Percentiles rank a stretch among this genome's conserved stretches.
Evolutionary conservation across 2,329 filamentous ascomycete genomes (phyloP).

Genomic region (Teratosphaeria epicoccoides): DNA sequence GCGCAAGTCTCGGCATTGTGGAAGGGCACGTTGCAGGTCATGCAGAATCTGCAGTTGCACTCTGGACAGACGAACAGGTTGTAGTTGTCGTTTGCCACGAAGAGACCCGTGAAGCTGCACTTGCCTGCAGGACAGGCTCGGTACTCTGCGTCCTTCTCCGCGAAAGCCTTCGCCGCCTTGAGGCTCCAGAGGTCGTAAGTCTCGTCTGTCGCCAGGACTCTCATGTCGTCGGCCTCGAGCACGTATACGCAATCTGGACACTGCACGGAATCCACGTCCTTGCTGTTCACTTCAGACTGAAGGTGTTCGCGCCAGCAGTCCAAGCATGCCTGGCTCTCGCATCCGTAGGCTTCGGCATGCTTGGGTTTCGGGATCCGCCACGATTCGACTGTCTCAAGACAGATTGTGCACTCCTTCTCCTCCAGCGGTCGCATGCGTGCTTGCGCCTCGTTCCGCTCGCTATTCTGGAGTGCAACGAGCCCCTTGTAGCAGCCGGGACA

Average conservation of each 20-base stretch:
- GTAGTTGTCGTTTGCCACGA: conserved; percentile 7
- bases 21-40: conserved; percentile 12
- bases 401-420: conserved; percentile 10
- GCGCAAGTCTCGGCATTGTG: conserved; percentile 16
- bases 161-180: conserved; percentile 4
- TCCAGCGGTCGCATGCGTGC: neutral
- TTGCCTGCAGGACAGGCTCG: conserved; percentile 2
- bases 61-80: conserved; percentile 14
- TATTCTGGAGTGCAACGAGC: neutral
- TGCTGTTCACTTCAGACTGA: conserved; percentile 5
- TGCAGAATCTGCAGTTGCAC: conserved; percentile 13
- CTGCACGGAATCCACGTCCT: conserved; percentile 3
- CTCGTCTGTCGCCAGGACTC: conserved; percentile 3
- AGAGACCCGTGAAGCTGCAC: conserved; percentile 12
- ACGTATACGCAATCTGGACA: conserved; percentile 11
- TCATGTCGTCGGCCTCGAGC: conserved; percentile 8
- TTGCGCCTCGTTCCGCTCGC: neutral
- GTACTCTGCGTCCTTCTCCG: conserved; percentile 3
- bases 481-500: neutral
- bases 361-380: conserved; percentile 6
- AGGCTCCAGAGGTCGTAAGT: conserved; percentile 8
- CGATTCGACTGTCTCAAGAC: conserved; percentile 3
- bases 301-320: conserved; percentile 11
- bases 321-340: conserved; percentile 6
- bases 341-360: neutral